Percentiles rank a stretch among this genome's conserved stretches.
Conservation (phyloP, 768 basidiomycete species). For the Naganishia randhawae region DNA sequence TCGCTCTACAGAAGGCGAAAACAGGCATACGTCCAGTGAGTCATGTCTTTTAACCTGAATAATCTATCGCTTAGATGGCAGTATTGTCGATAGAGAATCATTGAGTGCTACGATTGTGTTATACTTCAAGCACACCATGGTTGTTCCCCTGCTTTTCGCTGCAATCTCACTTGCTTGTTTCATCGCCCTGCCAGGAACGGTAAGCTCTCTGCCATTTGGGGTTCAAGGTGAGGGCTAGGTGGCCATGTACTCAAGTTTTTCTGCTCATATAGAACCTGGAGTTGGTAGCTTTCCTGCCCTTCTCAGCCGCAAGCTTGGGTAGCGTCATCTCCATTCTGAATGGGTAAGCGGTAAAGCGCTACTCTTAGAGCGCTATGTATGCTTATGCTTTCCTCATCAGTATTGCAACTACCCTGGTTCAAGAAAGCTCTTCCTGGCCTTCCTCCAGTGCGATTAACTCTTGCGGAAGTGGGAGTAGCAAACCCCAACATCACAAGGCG, state of each 20-base stretch:
- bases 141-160: not conserved
- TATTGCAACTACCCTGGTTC: not conserved
- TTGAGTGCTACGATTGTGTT: not conserved
- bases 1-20: not conserved
- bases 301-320: not conserved
- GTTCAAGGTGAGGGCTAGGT: not conserved
- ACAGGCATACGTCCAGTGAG: not conserved
- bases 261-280: not conserved
- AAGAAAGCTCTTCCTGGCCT: not conserved
- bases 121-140: not conserved
- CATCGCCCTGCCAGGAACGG: not conserved
- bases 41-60: not conserved
- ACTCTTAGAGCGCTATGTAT: not conserved
- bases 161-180: not conserved
- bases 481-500: not conserved
- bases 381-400: not conserved
- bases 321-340: constrained; percentile 6
- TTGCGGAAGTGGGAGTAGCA: not conserved
- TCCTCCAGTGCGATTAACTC: not conserved
- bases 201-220: not conserved
- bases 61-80: not conserved
- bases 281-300: not conserved
- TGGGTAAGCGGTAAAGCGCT: not conserved
- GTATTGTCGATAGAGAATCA: not conserved
- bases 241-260: too few species aligned